Base-by-base conservation (phyloP, 2,329 filamentous ascomycete genomes). In the Acarospora socialis region DNA sequence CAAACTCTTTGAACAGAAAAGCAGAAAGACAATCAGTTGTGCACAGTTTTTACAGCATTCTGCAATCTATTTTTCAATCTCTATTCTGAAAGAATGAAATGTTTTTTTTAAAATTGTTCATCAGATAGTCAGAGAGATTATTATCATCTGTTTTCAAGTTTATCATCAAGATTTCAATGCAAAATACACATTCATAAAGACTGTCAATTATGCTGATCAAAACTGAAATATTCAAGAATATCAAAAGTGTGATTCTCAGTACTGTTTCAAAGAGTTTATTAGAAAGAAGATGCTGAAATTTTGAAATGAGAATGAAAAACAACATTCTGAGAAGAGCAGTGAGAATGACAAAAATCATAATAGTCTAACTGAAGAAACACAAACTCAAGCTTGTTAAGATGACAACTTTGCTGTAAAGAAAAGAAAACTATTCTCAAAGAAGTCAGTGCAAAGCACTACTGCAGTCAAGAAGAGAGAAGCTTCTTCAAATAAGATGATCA, bases 211-310 rank as follows among this genome's bases (percentile, higher is more conserved):
- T 25, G 22, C 7, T 9, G 7, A 25, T 25, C 22, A 25, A 25
- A 25, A 25, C 8, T 25, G 22, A 9, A 25, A 25, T 9, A 25
- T 25, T 9, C 7, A 25, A 7, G 8, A 7, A 5, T 25, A 25
- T 25, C 7, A 25, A 6, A 14, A 9, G 15, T 25, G 22, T 14
- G 8, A 14, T 14, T 25, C 22, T 25, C 15, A 5, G 15, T 5
- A 25, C 15, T 25, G 22, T 14, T 25, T 14, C 15, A 14, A 5
- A 5, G 7, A 7, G 5, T 25, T 9, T 9, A 25, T 25, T 2
- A 25, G 15, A 25, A 25, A 25, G 12, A 6, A n/a, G 15, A 25
- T 25, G 22, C 22, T 25, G 22, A 7, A 25, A 25, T 25, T 25
- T 7, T 9, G 7, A 25, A 14, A 4, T 9, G 12, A 25, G 22